phyloP scores from a whole-genome alignment of 306 rosid species.

The Lagenaria siceraria region DNA sequence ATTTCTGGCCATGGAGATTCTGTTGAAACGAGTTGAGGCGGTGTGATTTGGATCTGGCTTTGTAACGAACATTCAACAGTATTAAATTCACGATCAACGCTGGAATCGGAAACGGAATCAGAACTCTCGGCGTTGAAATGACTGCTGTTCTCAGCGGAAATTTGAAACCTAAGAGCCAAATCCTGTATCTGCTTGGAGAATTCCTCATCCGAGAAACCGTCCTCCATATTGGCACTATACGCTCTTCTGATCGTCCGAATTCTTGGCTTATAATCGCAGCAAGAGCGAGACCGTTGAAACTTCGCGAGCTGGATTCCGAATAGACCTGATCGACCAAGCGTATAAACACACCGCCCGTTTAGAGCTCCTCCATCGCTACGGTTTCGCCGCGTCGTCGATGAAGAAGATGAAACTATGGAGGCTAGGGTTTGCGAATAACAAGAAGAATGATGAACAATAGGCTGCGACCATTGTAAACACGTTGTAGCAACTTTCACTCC shows the following conservation, averaged over 20 bases:
- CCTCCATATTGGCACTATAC: slow-evolving; percentile 43
- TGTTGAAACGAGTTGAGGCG: background rate
- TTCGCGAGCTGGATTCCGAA: slow-evolving; percentile 18
- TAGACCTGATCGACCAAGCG: slow-evolving; percentile 23
- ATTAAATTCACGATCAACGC: background rate
- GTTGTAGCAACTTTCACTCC: slow-evolving; percentile 42
- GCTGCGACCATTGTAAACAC: slow-evolving; percentile 53
- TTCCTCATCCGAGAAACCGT: slow-evolving; percentile 70
- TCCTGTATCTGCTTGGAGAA: slow-evolving; percentile 67
- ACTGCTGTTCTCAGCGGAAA: background rate
- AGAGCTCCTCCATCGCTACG: slow-evolving; percentile 20
- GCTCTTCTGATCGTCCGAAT: slow-evolving; percentile 24
- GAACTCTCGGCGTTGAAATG: background rate
- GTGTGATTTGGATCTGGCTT: background rate
- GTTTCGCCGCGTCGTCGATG: slow-evolving; percentile 33
- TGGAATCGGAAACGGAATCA: background rate
- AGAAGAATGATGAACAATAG: slow-evolving; percentile 41
- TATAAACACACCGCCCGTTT: slow-evolving; percentile 17
- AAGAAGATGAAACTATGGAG: slow-evolving; percentile 37
- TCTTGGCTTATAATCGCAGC: slow-evolving; percentile 9
- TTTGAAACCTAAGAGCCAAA: slow-evolving; percentile 41
- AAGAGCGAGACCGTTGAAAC: slow-evolving; percentile 32
- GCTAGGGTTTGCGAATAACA: slow-evolving; percentile 54
- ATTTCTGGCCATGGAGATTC: slow-evolving; percentile 14
- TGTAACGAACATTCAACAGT: background rate